A percentile compares a stretch with the other conserved stretches of the same genome.
phyloP scores from a whole-genome alignment of 2,329 filamentous ascomycete species.

The Harringtonia lauricola region DNA sequence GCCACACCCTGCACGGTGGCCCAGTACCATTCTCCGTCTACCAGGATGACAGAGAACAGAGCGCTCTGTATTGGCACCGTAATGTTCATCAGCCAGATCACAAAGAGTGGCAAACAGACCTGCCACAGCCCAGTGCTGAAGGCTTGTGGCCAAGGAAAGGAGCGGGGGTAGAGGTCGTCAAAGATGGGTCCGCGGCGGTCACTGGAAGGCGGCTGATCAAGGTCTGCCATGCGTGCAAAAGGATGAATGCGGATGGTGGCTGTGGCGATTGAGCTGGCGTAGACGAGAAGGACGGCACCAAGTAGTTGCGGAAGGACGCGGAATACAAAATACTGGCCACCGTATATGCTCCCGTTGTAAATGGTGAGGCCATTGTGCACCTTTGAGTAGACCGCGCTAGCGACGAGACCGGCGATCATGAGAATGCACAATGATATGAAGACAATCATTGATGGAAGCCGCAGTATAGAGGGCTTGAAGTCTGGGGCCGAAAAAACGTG shows the following conservation, averaged over 20 bases:
- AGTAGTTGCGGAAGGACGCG: conserved; percentile 73
- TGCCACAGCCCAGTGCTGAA: conserved; percentile 47
- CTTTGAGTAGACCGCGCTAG: conserved; percentile 59
- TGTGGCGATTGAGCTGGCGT: conserved; percentile 62
- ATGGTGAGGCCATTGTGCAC: conserved; percentile 52
- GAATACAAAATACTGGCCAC: conserved; percentile 72
- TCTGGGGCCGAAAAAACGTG: conserved; percentile 32
- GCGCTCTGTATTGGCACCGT: conserved; percentile 73
- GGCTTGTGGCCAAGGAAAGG: conserved; percentile 52
- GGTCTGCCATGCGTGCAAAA: conserved; percentile 63
- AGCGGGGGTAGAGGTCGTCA: conserved; percentile 54
- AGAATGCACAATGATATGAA: conserved; percentile 52
- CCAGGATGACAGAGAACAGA: conserved; percentile 55
- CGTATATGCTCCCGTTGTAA: conserved; percentile 57
- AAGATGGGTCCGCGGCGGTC: conserved; percentile 56
- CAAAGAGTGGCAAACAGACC: conserved; percentile 53
- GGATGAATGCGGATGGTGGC: conserved; percentile 69
- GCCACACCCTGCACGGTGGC: conserved; percentile 64
- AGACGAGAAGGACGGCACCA: conserved; percentile 61
- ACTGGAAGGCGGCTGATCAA: conserved; percentile 33
- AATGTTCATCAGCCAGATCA: conserved; percentile 70
- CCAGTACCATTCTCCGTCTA: conserved; percentile 59
- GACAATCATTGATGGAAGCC: conserved; percentile 49
- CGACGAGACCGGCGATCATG: conserved; percentile 62
- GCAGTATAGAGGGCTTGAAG: conserved; percentile 62